Evolutionary conservation across 2,329 filamentous ascomycete genomes (phyloP).

Genomic region (Fusarium poae): DNA sequence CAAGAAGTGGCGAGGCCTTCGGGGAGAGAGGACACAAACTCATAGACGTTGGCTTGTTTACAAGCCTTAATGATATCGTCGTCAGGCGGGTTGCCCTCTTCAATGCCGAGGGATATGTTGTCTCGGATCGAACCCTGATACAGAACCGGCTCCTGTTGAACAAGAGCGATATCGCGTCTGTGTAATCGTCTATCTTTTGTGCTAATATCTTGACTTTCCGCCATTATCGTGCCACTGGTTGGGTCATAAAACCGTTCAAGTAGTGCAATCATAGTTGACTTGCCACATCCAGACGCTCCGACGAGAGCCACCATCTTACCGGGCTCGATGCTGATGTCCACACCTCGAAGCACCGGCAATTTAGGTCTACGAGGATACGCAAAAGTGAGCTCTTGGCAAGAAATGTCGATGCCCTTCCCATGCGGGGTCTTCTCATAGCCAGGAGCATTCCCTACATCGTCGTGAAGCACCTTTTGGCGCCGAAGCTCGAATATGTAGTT

Average conservation of each 20-base stretch:
- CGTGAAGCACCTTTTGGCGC: conserved; percentile 49
- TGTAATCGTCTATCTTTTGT: conserved; percentile 50
- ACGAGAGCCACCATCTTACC: conserved; percentile 68
- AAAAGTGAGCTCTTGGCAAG: conserved; percentile 68
- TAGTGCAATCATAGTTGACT: conserved; percentile 69
- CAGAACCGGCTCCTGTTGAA: conserved; percentile 58
- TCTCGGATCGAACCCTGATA: conserved; percentile 67
- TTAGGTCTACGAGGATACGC: conserved; percentile 64
- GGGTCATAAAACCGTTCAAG: conserved; percentile 62
- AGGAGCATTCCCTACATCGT: conserved; percentile 46
- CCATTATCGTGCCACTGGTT: conserved; percentile 48
- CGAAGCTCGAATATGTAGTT: conserved; percentile 63
- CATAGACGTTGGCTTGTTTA: conserved; percentile 66
- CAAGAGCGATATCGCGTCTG: conserved; percentile 55
- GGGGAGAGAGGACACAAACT: conserved; percentile 68
- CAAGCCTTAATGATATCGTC: conserved; percentile 64
- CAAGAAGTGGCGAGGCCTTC: conserved; percentile 73
- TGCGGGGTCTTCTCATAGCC: conserved; percentile 11
- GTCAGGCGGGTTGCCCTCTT: conserved; percentile 49
- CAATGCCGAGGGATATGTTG: conserved; percentile 66
- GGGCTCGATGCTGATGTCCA: conserved; percentile 58
- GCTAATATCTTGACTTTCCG: conserved; percentile 51
- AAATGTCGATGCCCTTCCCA: conserved; percentile 54
- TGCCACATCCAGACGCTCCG: conserved; percentile 70
- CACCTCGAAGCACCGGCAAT: conserved; percentile 54